Evolutionary conservation across 78 protist genomes (phyloP).

Genomic region (Diacronema lutheri): DNA sequence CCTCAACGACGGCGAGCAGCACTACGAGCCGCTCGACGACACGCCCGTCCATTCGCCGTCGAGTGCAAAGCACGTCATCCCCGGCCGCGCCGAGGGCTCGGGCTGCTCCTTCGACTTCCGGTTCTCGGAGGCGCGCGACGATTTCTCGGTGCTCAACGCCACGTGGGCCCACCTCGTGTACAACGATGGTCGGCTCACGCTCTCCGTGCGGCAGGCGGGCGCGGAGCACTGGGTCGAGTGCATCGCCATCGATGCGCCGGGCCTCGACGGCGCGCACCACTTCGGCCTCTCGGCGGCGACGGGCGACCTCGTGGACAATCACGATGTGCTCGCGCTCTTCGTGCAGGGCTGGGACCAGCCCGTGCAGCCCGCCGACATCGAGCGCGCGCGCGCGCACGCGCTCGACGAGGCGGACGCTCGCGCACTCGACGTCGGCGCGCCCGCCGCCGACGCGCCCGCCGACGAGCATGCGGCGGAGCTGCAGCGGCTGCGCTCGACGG

Average conservation of each 20-base stretch:
- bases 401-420: too few species aligned
- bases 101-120: constrained; percentile 19
- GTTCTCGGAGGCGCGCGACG: neutral
- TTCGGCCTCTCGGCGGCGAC: neutral
- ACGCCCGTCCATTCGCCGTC: neutral
- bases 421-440: too few species aligned
- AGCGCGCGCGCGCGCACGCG: neutral
- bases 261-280: neutral
- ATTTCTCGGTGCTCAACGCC: neutral
- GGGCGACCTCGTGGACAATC: constrained; percentile 23
- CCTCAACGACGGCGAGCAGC: neutral
- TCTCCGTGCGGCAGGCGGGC: neutral
- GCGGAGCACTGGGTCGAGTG: neutral
- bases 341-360: neutral
- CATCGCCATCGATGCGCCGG: neutral
- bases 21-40: neutral
- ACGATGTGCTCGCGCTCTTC: neutral
- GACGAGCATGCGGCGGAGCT: too few species aligned
- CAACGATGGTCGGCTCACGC: neutral
- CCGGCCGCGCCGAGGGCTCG: neutral
- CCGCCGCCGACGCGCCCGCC: too few species aligned
- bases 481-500: too few species aligned
- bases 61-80: neutral
- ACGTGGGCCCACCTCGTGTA: neutral
- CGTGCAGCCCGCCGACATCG: neutral